Evolutionary conservation across 169 alveolate species (phyloP).

Genomic region (Babesia gibsoni): DNA sequence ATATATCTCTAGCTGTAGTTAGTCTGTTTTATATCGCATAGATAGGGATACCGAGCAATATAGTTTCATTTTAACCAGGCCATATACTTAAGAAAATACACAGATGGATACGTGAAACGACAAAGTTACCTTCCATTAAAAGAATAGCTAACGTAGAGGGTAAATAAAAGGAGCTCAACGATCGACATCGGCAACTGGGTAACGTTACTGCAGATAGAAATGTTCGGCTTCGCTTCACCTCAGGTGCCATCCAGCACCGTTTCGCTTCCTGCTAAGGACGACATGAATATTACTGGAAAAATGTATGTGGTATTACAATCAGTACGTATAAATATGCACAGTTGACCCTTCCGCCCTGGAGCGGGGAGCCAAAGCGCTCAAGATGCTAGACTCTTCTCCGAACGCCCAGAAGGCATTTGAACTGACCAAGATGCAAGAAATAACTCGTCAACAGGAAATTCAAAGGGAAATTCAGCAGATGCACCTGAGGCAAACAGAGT

Average conservation of each 20-base stretch:
- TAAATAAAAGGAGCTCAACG: too few species aligned
- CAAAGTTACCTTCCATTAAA: too few species aligned
- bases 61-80: too few species aligned
- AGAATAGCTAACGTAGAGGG: too few species aligned
- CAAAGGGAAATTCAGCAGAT: conserved; percentile 85
- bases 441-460: conserved; percentile 91
- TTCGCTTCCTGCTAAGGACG: conserved; percentile 41
- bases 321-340: neutral
- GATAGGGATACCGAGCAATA: too few species aligned
- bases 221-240: conserved; percentile 34
- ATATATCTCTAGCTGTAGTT: too few species aligned
- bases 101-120: too few species aligned
- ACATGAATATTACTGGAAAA: conserved; percentile 62
- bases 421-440: conserved; percentile 91
- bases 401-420: conserved; percentile 95
- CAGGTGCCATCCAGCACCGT: conserved; percentile 53
- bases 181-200: neutral
- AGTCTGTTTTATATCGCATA: too few species aligned
- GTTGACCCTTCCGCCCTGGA: conserved; percentile 98
- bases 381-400: conserved; percentile 89
- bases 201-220: neutral
- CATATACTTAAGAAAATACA: too few species aligned
- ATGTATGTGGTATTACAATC: neutral
- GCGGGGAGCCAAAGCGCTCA: conserved; percentile 98
- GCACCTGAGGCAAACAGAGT: conserved; percentile 68